Base-by-base conservation (phyloP, 2,329 filamentous ascomycete genomes). In the Trichophyton equinum region DNA sequence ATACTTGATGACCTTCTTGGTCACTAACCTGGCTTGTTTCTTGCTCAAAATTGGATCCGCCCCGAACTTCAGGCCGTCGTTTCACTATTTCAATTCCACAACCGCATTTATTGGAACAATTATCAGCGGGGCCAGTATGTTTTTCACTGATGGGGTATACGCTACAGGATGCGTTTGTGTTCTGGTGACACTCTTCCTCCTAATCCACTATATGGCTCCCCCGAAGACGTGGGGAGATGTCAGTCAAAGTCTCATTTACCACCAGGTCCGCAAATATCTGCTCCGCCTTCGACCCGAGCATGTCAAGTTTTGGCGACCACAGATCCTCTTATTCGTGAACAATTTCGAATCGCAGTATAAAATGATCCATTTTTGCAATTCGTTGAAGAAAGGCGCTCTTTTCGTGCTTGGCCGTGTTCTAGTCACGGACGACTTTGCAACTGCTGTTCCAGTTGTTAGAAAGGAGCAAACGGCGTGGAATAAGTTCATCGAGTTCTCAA, bases 181-280 rank as follows among this genome's bases (percentile, higher is more conserved):
- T 18, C 77, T 95, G 6, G 77, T 92, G 6, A 73, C 88, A n/a
- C 77, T 95, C 1, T 95, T 95, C 70, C 74, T 91, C 15, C 75
- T 95, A 38, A 94, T 95, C 30, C 90, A 95, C 69, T 95, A 92
- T 66, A 85, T 87, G 0, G 87, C 87, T 36, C 88, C 89, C 0
- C 90, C 90, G 0, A 95, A 95, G 69, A 83, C 87, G 40, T 95
- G 90, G 90, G 90, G 90, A 1, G 90, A 95, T 71, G 89, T 95
- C 18, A 91, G 88, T 7, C 90, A 95, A 68, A 91, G 89, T 67
- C 76, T 95, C 63, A 95, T 95, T 59, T 95, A 95, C 68, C 84
- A 87, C 64, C 90, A 95, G 75, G 89, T 95, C 13, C 82, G 90
- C 62, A 95, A 95, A 68, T 95, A 95, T 68, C 75, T 95, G 33